phyloP scores from a whole-genome alignment of 192 early-diverging fungal genomes.

The Podila horticola region DNA sequence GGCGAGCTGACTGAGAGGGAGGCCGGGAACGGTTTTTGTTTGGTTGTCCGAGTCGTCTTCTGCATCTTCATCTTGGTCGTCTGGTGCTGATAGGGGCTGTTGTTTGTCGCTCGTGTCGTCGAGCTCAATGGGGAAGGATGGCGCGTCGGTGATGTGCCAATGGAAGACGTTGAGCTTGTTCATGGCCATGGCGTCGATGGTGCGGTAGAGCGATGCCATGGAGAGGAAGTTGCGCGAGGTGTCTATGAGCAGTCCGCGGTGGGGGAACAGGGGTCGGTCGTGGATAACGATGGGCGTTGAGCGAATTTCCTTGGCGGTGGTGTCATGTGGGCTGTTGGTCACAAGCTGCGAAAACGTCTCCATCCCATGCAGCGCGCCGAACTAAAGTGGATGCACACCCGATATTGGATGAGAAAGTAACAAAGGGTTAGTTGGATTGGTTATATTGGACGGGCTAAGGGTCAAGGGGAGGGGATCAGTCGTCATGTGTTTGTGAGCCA shows the following conservation, averaged over 20 bases:
- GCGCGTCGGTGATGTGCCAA: slow-evolving; percentile 82
- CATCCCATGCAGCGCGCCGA: slow-evolving; percentile 76
- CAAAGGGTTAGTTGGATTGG: too few species aligned
- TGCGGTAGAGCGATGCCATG: slow-evolving; percentile 68
- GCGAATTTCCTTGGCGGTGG: slow-evolving; percentile 42
- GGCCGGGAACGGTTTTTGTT: neutral
- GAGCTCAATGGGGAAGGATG: slow-evolving; percentile 75
- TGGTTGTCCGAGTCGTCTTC: neutral
- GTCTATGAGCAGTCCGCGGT: slow-evolving; percentile 79
- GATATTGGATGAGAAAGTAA: neutral
- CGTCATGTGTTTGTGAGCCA: too few species aligned
- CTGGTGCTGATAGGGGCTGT: neutral
- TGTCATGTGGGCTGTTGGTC: slow-evolving; percentile 35
- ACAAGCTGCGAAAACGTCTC: slow-evolving; percentile 81
- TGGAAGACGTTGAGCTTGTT: slow-evolving; percentile 87
- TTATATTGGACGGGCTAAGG: too few species aligned
- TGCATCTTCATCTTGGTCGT: neutral
- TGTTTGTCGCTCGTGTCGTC: slow-evolving; percentile 21
- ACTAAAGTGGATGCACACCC: slow-evolving; percentile 41
- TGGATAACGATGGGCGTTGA: slow-evolving; percentile 53
- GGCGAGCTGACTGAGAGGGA: slow-evolving; percentile 68
- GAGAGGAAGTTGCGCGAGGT: slow-evolving; percentile 80
- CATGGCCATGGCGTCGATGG: slow-evolving; percentile 82
- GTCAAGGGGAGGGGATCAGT: too few species aligned
- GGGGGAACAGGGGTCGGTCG: slow-evolving; percentile 69